A percentile compares a stretch with the other conserved stretches of the same genome.
Evolutionary conservation across 2,329 filamentous ascomycete species (phyloP).

Genomic region (Aspergillus fumigatus): DNA sequence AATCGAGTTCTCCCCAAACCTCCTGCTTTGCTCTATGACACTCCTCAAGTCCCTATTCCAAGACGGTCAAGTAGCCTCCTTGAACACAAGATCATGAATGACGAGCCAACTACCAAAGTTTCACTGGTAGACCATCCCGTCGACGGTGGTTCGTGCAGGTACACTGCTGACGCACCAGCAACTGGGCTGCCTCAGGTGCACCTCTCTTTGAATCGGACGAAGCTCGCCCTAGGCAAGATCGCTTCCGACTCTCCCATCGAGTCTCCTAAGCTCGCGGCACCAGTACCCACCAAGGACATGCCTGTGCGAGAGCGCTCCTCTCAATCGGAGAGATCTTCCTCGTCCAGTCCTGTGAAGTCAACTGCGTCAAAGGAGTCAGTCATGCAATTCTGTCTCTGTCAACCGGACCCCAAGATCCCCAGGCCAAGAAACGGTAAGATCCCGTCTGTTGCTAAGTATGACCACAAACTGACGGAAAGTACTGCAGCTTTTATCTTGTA

Average conservation of each 20-base stretch:
- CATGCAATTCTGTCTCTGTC: constrained; percentile 62
- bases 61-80: constrained; percentile 33
- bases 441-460: constrained; percentile 12
- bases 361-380: constrained; percentile 37
- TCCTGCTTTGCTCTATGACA: constrained; percentile 39
- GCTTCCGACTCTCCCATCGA: constrained; percentile 12
- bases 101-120: constrained; percentile 20
- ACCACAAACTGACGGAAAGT: constrained; percentile 54
- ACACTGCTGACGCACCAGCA: constrained; percentile 18
- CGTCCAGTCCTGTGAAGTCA: constrained; percentile 33
- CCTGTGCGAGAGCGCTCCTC: constrained; percentile 23
- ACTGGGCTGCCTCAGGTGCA: constrained; percentile 22
- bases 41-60: constrained; percentile 27
- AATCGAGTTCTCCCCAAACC: constrained; percentile 45
- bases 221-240: constrained; percentile 19
- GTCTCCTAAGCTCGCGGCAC: constrained; percentile 11
- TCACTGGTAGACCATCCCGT: constrained; percentile 16
- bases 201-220: constrained; percentile 23
- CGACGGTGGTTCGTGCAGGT: constrained; percentile 7
- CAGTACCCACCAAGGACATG: constrained; percentile 19
- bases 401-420: constrained; percentile 67
- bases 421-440: constrained; percentile 65
- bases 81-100: constrained; percentile 42
- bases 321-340: constrained; percentile 22
- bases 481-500: constrained; percentile 89